Conservation (phyloP, 1,139 yeast genomes). For the Candida labiduridarum region DNA sequence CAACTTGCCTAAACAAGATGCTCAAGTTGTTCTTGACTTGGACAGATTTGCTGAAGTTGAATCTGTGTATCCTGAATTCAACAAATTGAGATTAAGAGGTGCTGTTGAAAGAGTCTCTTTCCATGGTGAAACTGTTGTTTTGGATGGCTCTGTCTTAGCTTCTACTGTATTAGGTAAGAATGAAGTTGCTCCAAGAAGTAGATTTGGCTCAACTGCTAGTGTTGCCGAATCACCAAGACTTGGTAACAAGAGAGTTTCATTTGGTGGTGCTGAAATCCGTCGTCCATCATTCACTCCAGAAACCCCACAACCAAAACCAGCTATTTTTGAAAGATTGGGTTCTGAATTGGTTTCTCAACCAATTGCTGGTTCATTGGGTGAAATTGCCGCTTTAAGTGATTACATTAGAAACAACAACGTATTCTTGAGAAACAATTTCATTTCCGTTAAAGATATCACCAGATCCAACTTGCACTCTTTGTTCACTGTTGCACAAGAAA, state of each 20-base stretch:
- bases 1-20: slow-evolving; percentile 79
- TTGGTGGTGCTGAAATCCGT: slow-evolving; percentile 36
- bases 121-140: slow-evolving; percentile 75
- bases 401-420: slow-evolving; percentile 83
- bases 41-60: slow-evolving; percentile 59
- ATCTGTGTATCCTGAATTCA: slow-evolving; percentile 57
- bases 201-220: slow-evolving; percentile 44
- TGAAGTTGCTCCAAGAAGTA: slow-evolving; percentile 44
- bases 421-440: slow-evolving; percentile 82
- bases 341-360: slow-evolving; percentile 75
- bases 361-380: slow-evolving; percentile 64
- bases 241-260: slow-evolving; percentile 50
- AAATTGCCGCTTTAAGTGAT: slow-evolving; percentile 75
- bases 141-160: slow-evolving; percentile 75
- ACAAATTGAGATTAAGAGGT: slow-evolving; percentile 60
- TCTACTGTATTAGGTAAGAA: slow-evolving; percentile 63
- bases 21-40: slow-evolving; percentile 78
- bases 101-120: slow-evolving; percentile 86
- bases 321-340: slow-evolving; percentile 60
- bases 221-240: slow-evolving; percentile 50
- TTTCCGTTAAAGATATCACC: slow-evolving; percentile 84
- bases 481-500: slow-evolving; percentile 96
- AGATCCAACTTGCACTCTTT: slow-evolving; percentile 89
- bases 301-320: slow-evolving; percentile 33
- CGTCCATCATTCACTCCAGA: slow-evolving; percentile 48